Evolutionary conservation across 2,329 filamentous ascomycete genomes (phyloP).

Genomic region (Metarhizium album): DNA sequence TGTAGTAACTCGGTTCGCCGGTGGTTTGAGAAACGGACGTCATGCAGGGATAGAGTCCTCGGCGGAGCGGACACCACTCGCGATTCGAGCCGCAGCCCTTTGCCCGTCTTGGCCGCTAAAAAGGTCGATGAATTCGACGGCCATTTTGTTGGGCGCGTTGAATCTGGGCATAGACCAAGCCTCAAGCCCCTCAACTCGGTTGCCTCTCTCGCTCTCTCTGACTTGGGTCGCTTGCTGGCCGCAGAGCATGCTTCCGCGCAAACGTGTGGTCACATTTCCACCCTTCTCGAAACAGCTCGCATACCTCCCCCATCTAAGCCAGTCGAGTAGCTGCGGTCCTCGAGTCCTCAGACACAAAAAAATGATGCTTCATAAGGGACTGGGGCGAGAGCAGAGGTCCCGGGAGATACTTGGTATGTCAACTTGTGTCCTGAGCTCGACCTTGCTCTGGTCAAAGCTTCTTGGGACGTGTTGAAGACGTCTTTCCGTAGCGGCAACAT

Average conservation of each 20-base stretch:
- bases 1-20: no score
- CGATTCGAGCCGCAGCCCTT: no score
- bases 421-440: neutral
- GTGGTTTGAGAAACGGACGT: no score
- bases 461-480: neutral
- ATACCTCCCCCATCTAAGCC: slow-evolving; percentile 20
- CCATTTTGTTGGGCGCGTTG: no score
- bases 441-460: neutral
- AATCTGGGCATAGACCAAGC: slow-evolving; percentile 39
- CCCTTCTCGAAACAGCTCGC: slow-evolving; percentile 22
- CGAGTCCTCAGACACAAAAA: neutral
- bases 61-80: no score
- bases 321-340: neutral
- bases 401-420: neutral
- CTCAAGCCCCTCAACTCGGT: slow-evolving; percentile 60
- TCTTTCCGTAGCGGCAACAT: neutral
- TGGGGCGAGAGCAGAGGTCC: neutral
- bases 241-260: slow-evolving; percentile 56
- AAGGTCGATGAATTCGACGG: no score
- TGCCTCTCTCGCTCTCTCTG: slow-evolving; percentile 38
- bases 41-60: no score
- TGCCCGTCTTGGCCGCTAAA: no score
- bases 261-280: slow-evolving; percentile 45
- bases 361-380: neutral
- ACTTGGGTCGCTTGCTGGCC: slow-evolving; percentile 45